Percentiles rank a stretch among this genome's conserved stretches.
Conservation (phyloP, 495 filamentous ascomycete genomes). For the Trichocladium uniseriatum region DNA sequence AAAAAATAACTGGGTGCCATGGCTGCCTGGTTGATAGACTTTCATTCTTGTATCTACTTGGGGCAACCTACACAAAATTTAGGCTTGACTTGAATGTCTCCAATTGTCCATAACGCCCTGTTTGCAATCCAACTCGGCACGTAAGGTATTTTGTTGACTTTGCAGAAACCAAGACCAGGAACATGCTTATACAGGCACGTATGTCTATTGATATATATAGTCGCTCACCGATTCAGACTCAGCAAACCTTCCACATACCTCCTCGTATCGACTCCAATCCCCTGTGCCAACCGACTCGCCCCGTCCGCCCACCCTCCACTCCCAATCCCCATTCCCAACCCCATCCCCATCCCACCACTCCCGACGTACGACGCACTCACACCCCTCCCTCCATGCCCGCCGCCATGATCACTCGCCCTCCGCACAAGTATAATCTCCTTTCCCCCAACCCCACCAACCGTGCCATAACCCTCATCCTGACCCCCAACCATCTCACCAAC, state of each 20-base stretch:
- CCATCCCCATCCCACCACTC: conserved; percentile 37
- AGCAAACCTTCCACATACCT: conserved; percentile 78
- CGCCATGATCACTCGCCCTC: conserved; percentile 57
- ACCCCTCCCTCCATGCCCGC: conserved; percentile 26
- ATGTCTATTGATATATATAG: too few relatives aligned
- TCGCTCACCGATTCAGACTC: conserved; percentile 63
- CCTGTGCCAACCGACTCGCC: conserved; percentile 63
- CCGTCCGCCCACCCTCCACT: conserved; percentile 47
- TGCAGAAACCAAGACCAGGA: too few relatives aligned
- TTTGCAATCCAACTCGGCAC: too few relatives aligned
- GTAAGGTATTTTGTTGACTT: too few relatives aligned
- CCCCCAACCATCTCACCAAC: not conserved
- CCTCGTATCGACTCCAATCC: conserved; percentile 78
- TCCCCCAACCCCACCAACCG: conserved; percentile 10
- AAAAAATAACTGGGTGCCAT: conserved; percentile 1
- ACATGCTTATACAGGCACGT: too few relatives aligned
- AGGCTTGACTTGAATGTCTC: not conserved
- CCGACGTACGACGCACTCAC: conserved; percentile 32
- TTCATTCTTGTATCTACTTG: conserved; percentile 23
- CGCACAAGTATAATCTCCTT: conserved; percentile 75
- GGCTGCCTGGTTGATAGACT: conserved; percentile 16
- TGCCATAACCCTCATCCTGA: not conserved
- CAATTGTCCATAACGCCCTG: too few relatives aligned
- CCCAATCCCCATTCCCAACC: conserved; percentile 25
- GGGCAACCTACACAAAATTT: not conserved